A percentile compares a stretch with the other conserved stretches of the same genome.
Conservation (phyloP, 2,329 filamentous ascomycete species). For the Elsinoe ampelina region DNA sequence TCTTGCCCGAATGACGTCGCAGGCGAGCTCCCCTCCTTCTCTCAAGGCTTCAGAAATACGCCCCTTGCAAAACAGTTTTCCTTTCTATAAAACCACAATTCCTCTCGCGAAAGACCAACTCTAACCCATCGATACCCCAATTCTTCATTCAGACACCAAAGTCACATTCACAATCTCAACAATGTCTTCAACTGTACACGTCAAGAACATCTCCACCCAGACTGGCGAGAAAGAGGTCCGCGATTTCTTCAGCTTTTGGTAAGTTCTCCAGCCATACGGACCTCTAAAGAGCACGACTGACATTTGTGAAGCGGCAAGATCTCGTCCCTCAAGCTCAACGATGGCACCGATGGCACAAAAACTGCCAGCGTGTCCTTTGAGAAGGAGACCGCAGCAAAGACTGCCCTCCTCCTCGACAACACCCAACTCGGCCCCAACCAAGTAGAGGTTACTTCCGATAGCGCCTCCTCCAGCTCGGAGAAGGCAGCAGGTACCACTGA, state of each 20-base stretch:
- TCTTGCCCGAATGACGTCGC: slow-evolving; percentile 4
- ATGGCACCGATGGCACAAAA: slow-evolving; percentile 54
- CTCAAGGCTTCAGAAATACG: slow-evolving; percentile 3
- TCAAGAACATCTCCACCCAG: slow-evolving; percentile 74
- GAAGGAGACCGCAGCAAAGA: slow-evolving; percentile 94
- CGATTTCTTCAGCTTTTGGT: slow-evolving; percentile 97
- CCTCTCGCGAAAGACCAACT: neutral
- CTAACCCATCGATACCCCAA: neutral
- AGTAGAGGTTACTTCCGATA: slow-evolving; percentile 69
- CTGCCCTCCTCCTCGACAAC: slow-evolving; percentile 91
- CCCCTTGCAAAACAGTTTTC: neutral
- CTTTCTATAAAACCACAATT: neutral
- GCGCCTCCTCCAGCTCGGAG: slow-evolving; percentile 53
- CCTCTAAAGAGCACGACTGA: neutral
- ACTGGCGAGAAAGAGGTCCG: slow-evolving; percentile 85
- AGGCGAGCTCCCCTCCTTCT: slow-evolving; percentile 1
- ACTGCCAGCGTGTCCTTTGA: slow-evolving; percentile 91
- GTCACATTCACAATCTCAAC: slow-evolving; percentile 15
- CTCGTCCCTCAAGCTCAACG: slow-evolving; percentile 65
- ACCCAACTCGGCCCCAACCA: slow-evolving; percentile 73
- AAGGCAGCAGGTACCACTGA: slow-evolving; percentile 48
- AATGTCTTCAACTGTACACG: slow-evolving; percentile 63
- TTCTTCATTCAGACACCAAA: neutral
- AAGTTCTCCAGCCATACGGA: slow-evolving; percentile 30
- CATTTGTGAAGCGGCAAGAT: slow-evolving; percentile 71